A percentile compares a stretch with the other conserved stretches of the same genome.
These are phyloP conservation scores for Rosellinia necatrix DNA, from an alignment of 2,329 filamentous ascomycete genomes.

Conservation along the genomic window DNA sequence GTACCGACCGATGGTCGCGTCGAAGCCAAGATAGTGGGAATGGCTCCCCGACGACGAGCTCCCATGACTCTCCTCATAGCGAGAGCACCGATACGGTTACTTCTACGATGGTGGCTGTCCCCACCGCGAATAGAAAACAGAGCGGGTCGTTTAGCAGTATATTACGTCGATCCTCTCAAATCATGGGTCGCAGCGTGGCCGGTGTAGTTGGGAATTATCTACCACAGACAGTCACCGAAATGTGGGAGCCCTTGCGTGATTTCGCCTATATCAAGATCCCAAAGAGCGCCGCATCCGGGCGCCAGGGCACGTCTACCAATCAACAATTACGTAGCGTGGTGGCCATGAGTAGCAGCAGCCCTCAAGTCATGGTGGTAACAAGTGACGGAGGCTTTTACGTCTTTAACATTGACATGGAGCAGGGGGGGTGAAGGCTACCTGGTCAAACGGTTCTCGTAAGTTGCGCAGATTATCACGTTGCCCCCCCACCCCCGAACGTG, in stretches of 20 bases:
- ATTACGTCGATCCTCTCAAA: conserved; percentile 91
- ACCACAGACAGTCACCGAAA: conserved; percentile 91
- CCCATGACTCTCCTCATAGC: conserved; percentile 51
- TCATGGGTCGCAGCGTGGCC: conserved; percentile 86
- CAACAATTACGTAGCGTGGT: conserved; percentile 83
- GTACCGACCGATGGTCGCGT: conserved; percentile 57
- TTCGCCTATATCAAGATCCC: conserved; percentile 97
- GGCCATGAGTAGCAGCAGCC: conserved; percentile 91
- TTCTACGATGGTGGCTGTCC: conserved; percentile 35
- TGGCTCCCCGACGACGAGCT: conserved; percentile 54
- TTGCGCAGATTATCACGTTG: conserved; percentile 27
- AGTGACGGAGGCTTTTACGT: conserved; percentile 95
- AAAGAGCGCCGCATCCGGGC: conserved; percentile 50
- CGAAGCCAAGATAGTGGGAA: conserved; percentile 60
- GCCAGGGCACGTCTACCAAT: conserved; percentile 34
- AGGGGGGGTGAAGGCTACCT: conserved; percentile 90
- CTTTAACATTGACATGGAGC: conserved; percentile 93
- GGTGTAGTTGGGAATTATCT: conserved; percentile 90
- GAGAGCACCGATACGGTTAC: conserved; percentile 49
- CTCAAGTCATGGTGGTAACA: conserved; percentile 97
- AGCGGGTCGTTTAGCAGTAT: conserved; percentile 88
- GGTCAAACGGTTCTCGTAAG: conserved; percentile 91
- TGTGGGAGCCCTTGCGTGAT: conserved; percentile 94
- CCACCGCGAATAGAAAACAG: conserved; percentile 49
- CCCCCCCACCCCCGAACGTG: too few species aligned